These are phyloP conservation scores for Russula compacta DNA, from an alignment of 768 basidiomycete genomes.

Conservation along the genomic window DNA sequence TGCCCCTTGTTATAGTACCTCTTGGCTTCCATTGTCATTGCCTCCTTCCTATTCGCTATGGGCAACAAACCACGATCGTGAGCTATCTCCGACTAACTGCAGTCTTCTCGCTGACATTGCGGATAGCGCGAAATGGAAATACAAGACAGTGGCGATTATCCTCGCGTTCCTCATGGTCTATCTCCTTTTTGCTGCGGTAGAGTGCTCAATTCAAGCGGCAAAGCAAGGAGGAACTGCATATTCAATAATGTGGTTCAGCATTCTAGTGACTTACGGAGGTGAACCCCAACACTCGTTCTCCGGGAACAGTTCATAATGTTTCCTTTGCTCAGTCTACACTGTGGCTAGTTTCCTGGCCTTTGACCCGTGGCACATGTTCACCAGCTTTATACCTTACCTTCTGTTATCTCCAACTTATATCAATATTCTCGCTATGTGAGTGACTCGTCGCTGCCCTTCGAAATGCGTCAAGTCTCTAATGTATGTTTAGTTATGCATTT, in stretches of 20 bases:
- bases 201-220: slow-evolving; percentile 69
- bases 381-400: slow-evolving; percentile 83
- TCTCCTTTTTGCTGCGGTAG: slow-evolving; percentile 72
- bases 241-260: slow-evolving; percentile 72
- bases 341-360: slow-evolving; percentile 72
- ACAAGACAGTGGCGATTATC: slow-evolving; percentile 65
- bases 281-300: slow-evolving; percentile 19
- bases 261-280: slow-evolving; percentile 82
- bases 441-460: background rate
- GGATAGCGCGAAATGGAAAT: slow-evolving; percentile 71
- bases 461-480: background rate
- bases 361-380: slow-evolving; percentile 95
- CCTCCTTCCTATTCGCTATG: slow-evolving; percentile 91
- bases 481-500: slow-evolving; percentile 60
- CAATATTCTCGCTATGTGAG: slow-evolving; percentile 70
- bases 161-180: slow-evolving; percentile 77
- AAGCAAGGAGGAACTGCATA: slow-evolving; percentile 56
- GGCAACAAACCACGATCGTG: slow-evolving; percentile 88
- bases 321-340: slow-evolving; percentile 49
- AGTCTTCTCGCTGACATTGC: background rate
- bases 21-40: slow-evolving; percentile 78
- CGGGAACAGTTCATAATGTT: background rate
- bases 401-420: slow-evolving; percentile 77
- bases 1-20: slow-evolving; percentile 44
- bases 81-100: slow-evolving; percentile 13